These are phyloP conservation scores for Mimosa bimucronata DNA, from an alignment of 306 rosid species.

Conservation along the genomic window DNA sequence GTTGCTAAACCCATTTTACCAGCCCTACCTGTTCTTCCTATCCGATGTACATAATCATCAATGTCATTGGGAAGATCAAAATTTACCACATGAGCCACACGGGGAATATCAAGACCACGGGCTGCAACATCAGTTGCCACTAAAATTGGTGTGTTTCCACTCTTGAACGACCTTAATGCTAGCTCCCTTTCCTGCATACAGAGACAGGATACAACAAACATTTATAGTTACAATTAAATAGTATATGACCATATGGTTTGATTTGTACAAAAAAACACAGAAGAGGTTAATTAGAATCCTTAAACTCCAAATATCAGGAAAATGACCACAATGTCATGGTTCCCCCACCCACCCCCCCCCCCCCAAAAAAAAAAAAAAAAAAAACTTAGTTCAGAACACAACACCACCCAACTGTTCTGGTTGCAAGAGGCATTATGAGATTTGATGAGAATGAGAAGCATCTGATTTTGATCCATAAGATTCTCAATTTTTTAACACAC, in stretches of 20 bases:
- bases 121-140: slow-evolving; percentile 72
- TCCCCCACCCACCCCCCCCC: too few species aligned
- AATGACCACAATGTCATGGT: not conserved
- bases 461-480: not conserved
- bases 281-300: not conserved
- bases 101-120: slow-evolving; percentile 63
- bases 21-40: slow-evolving; percentile 65
- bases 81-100: slow-evolving; percentile 24
- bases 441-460: not conserved
- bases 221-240: not conserved
- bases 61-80: slow-evolving; percentile 30
- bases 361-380: too few species aligned
- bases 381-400: not conserved
- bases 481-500: not conserved
- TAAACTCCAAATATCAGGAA: not conserved
- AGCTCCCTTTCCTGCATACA: slow-evolving; percentile 59
- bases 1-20: slow-evolving; percentile 64
- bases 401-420: not conserved
- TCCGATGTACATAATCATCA: slow-evolving; percentile 53
- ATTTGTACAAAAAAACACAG: not conserved
- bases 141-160: slow-evolving; percentile 43
- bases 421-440: not conserved
- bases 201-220: not conserved
- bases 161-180: slow-evolving; percentile 52
- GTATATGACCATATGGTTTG: not conserved